Base-by-base conservation (phyloP, 768 basidiomycete genomes). In the Mycena belliarum region DNA sequence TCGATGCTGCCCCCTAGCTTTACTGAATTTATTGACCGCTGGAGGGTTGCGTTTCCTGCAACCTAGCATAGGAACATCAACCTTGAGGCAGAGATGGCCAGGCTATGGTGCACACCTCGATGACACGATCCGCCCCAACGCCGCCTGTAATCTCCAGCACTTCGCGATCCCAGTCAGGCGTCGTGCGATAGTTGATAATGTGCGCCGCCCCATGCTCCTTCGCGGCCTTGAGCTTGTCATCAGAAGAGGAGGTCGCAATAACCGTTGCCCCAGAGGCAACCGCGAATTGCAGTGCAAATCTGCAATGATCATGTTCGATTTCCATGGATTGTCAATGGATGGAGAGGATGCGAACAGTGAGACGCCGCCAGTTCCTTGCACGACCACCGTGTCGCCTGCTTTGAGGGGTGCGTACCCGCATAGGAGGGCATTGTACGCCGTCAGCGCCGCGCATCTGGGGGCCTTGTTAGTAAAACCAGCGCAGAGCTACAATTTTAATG, bases 211-310 rank as follows among this genome's bases (percentile, higher is more conserved):
- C 79, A 24, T 81, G 72, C 32, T 68, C 71, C 59, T 70, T 74
- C 23, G 72, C 79, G 18, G 72, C 33, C 49, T 71, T 63, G 37
- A 82, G 73, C 59, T 84, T 86, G 45, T 69, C 67, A 56, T 81
- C 79, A 1, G 79, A 79, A 0, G 79, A 82, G 1, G 81, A 82
- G 1, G 80, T 84, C 25, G 73, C 69, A 64, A 85, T 80, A 50
- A 82, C 79, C 3, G 68, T 75, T 3, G 80, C 81, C 16, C 82
- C 82, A 0, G 76, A 72, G 3, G 79, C 76, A 42, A 80, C 73
- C 6, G 82, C 81, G 47, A 84, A 65, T 70, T 83, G 78, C 4
- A 74, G 63, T 1, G 74, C 82, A 59, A 79, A 82, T 25, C 78
- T 73, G 43, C 1, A 60, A 62, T 15, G 63, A 68, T 65, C 46